Evolutionary conservation across 2,329 filamentous ascomycete species (phyloP).

Genomic region (Scedosporium apiospermum): DNA sequence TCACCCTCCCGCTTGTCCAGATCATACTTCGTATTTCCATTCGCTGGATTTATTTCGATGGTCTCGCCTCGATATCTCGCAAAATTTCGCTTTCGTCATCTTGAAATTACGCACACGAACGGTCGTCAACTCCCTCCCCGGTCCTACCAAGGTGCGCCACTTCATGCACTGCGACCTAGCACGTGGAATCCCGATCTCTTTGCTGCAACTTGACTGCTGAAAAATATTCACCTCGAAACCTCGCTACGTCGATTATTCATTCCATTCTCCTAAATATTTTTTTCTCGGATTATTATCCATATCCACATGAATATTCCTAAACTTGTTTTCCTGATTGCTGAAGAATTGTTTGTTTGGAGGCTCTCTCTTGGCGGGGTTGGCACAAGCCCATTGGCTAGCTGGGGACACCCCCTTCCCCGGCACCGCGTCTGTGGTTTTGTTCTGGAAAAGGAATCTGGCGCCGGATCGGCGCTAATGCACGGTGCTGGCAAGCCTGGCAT

Average conservation of each 20-base stretch:
- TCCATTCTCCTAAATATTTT: no score
- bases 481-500: neutral
- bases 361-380: neutral
- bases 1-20: no score
- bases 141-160: neutral
- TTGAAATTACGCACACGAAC: no score
- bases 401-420: neutral
- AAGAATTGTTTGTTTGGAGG: neutral
- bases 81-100: no score
- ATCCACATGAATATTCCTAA: no score
- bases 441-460: conserved; percentile 5
- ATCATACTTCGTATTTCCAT: no score
- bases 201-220: neutral
- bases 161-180: neutral
- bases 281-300: no score
- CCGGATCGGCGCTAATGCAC: conserved; percentile 7
- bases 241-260: no score
- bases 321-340: no score
- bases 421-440: conserved; percentile 6
- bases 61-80: no score
- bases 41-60: no score
- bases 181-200: neutral
- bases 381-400: neutral
- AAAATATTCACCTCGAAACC: no score
- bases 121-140: neutral